Base-by-base conservation (phyloP, 2,329 filamentous ascomycete genomes). In the Aureobasidium vineae region DNA sequence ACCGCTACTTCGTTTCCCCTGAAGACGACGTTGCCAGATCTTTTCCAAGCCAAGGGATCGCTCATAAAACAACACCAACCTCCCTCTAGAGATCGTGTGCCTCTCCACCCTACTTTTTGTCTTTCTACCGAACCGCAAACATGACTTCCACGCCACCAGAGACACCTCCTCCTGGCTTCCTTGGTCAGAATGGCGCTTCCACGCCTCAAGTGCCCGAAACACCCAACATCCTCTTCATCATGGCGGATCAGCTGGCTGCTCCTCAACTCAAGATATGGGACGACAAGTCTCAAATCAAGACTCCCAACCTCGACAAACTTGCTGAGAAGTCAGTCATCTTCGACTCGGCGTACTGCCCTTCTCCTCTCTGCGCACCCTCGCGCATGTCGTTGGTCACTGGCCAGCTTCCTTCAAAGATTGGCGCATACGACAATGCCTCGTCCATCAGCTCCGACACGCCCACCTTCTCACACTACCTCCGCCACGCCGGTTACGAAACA, bases 341-440 rank as follows among this genome's bases (percentile, higher is more conserved):
- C 75, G 90, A 96, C 76, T 95, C 90, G 43, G 93, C 93, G 23
- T 97, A 97, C 82, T 97, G 92, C 81, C 94, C 94, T 68, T 93
- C 92, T 13, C 93, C 93, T 7, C 87, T 97, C 45, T 97, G 93
- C 77, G 93, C 92, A 0, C 93, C 93, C 2, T 96, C 92, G 16
- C 89, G 93, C 72, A 96, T 96, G 86, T 92, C 91, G 77, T 91
- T 97, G 89, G 93, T 97, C 77, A 94, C 91, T 13, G 93, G 93
- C 50, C 90, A 94, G 74, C 83, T 97, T 67, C 93, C 93, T 47
- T 94, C 92, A 78, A 93, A 91, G 82, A 96, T 97, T 73, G 90
- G 89, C 47, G 91, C 92, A 11, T 97, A 90, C 77, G 93, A 97
- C 81, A 97, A 97, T 75, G 93, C 92, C 52, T 88, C 90, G 40